Evolutionary conservation across 163 green algal genomes (phyloP).

Genomic region (Trebouxiophyceae sp.): DNA sequence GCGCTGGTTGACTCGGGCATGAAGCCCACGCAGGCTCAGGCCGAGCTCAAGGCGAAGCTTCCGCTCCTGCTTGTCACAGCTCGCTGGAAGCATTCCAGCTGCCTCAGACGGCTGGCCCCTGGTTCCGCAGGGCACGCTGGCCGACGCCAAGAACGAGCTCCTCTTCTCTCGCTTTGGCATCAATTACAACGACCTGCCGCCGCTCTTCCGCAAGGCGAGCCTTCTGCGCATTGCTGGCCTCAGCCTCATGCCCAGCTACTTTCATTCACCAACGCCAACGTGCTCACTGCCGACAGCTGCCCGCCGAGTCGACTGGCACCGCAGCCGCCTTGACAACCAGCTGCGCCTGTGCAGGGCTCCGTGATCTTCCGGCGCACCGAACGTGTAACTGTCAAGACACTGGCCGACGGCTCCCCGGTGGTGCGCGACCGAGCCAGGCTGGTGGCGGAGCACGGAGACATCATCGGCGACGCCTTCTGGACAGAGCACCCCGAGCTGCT

Average conservation of each 20-base stretch:
- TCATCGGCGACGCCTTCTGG: conserved; percentile 79
- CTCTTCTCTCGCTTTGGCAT: conserved; percentile 79
- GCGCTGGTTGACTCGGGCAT: conserved; percentile 69
- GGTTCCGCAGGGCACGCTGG: conserved; percentile 70
- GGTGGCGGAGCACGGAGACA: conserved; percentile 66
- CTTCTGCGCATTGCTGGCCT: no score
- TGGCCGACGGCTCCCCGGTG: conserved; percentile 30
- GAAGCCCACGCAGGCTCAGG: conserved; percentile 58
- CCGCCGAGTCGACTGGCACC: no score
- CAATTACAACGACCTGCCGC: conserved; percentile 84
- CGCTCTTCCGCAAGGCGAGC: conserved; percentile 75
- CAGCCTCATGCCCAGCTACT: no score
- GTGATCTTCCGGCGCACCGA: conserved; percentile 46
- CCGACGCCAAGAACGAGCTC: conserved; percentile 86
- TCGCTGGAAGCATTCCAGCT: no score
- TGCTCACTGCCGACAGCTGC: no score
- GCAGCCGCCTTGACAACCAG: no score
- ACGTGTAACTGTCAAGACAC: conserved; percentile 29
- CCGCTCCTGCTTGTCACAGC: no score
- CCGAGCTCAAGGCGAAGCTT: conserved; percentile 51
- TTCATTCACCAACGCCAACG: no score
- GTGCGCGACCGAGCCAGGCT: not conserved
- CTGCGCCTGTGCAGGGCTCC: conserved; percentile 77
- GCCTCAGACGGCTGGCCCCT: no score
- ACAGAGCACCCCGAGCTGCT: not conserved